These are phyloP conservation scores for Paecilomyces dactylethromorphus DNA, from an alignment of 2,329 filamentous ascomycete species.

Conservation along the genomic window DNA sequence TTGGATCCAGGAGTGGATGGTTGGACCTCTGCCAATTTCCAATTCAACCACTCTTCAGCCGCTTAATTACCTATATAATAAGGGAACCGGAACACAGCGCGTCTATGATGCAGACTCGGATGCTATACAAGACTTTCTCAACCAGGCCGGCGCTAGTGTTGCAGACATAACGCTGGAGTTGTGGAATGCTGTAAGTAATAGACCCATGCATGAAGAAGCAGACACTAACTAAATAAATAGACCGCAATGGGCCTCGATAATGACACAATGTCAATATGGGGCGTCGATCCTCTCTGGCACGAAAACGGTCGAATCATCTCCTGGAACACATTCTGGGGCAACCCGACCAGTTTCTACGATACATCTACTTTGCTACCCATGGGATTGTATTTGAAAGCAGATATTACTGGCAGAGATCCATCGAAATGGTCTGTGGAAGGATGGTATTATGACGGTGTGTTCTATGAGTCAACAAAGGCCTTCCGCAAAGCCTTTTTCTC, in stretches of 20 bases:
- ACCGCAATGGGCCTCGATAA: slow-evolving; percentile 10
- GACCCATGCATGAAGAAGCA: neutral
- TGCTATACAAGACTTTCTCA: slow-evolving; percentile 1
- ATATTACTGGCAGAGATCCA: slow-evolving; percentile 47
- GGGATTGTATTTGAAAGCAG: slow-evolving; percentile 20
- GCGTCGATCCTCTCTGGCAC: slow-evolving; percentile 17
- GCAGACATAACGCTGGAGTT: slow-evolving; percentile 17
- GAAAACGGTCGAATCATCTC: slow-evolving; percentile 19
- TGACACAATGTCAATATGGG: slow-evolving; percentile 8
- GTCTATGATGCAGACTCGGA: slow-evolving; percentile 19
- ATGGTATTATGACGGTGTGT: slow-evolving; percentile 51
- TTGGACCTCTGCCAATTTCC: slow-evolving; percentile 43
- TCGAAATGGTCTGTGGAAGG: slow-evolving; percentile 45
- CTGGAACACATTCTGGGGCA: slow-evolving; percentile 10
- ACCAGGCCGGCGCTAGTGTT: slow-evolving; percentile 10
- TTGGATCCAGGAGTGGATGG: slow-evolving; percentile 43
- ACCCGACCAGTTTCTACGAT: neutral
- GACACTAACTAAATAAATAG: neutral
- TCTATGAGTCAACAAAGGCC: slow-evolving; percentile 45
- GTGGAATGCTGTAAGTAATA: slow-evolving; percentile 6
- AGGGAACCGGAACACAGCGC: slow-evolving; percentile 23
- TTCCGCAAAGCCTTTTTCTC: slow-evolving; percentile 37
- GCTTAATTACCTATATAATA: slow-evolving; percentile 41
- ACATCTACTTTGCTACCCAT: neutral
- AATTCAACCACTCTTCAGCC: slow-evolving; percentile 30